These are phyloP conservation scores for Xanthoparmelia taractica DNA, from an alignment of 495 filamentous ascomycete species.

Conservation along the genomic window DNA sequence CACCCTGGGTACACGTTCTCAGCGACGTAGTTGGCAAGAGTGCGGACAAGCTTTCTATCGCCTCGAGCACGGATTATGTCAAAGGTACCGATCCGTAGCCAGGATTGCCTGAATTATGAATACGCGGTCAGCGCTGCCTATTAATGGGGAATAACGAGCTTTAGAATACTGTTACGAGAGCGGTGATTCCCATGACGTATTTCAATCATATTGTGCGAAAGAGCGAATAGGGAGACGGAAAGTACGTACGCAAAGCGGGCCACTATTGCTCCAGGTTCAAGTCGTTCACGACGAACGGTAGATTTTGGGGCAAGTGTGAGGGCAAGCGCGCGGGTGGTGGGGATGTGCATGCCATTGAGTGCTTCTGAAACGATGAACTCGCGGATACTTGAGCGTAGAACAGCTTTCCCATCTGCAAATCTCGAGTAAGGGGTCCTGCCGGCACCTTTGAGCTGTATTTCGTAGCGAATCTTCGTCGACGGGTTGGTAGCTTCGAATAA, in stretches of 20 bases:
- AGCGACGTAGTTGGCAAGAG: conserved; percentile 70
- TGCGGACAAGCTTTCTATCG: conserved; percentile 63
- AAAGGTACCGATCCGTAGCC: conserved; percentile 92
- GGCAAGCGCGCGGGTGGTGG: conserved; percentile 77
- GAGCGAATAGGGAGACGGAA: neutral
- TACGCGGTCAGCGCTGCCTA: neutral
- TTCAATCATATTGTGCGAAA: neutral
- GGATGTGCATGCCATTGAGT: conserved; percentile 75
- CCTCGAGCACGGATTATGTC: conserved; percentile 76
- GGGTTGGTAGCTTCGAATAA: conserved; percentile 86
- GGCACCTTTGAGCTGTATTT: conserved; percentile 90
- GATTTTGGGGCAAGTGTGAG: conserved; percentile 65
- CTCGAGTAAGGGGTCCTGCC: conserved; percentile 89
- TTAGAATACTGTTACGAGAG: too few species aligned
- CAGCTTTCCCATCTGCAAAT: conserved; percentile 96
- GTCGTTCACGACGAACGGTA: conserved; percentile 66
- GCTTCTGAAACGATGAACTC: conserved; percentile 88
- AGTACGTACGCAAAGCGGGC: conserved; percentile 62
- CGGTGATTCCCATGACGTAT: neutral
- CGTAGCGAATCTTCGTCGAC: conserved; percentile 61
- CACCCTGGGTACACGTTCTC: conserved; percentile 82
- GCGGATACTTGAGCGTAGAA: conserved; percentile 80
- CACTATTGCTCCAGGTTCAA: conserved; percentile 93
- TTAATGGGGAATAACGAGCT: neutral
- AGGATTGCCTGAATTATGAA: conserved; percentile 41